Conservation (phyloP, 2,329 filamentous ascomycete genomes). For the Aspergillus sp. region DNA sequence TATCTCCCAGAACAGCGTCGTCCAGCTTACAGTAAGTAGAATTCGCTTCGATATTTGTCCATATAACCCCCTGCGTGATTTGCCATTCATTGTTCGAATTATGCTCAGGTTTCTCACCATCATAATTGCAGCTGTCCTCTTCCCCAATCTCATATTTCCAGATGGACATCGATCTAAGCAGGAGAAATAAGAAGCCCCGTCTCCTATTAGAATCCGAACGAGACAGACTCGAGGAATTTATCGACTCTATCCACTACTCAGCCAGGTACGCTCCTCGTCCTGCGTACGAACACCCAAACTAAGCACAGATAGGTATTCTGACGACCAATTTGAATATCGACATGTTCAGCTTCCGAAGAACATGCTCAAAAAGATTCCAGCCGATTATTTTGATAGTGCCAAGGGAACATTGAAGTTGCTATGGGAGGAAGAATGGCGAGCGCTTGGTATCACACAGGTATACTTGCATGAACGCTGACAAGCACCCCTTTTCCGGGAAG, state of each 20-base stretch:
- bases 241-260: slow-evolving; percentile 94
- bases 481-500: too few species aligned
- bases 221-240: slow-evolving; percentile 80
- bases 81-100: background rate
- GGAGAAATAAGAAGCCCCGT: slow-evolving; percentile 83
- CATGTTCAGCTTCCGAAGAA: slow-evolving; percentile 96
- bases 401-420: slow-evolving; percentile 93
- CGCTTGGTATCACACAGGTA: slow-evolving; percentile 94
- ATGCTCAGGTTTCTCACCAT: too few species aligned
- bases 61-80: background rate
- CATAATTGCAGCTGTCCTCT: too few species aligned
- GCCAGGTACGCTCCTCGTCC: slow-evolving; percentile 58
- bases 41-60: too few species aligned
- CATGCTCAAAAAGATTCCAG: slow-evolving; percentile 95
- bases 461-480: slow-evolving; percentile 14
- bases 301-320: slow-evolving; percentile 67
- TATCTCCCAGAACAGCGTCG: too few species aligned
- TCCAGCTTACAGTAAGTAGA: too few species aligned
- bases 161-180: slow-evolving; percentile 66
- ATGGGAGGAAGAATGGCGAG: slow-evolving; percentile 98
- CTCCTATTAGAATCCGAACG: slow-evolving; percentile 76
- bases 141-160: slow-evolving; percentile 10
- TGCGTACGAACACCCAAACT: slow-evolving; percentile 8
- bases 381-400: slow-evolving; percentile 83
- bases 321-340: slow-evolving; percentile 90